These are phyloP conservation scores for Pseudoscleropodium purum DNA, from an alignment of 225 moss, liverwort and hornwort genomes.

Conservation along the genomic window DNA sequence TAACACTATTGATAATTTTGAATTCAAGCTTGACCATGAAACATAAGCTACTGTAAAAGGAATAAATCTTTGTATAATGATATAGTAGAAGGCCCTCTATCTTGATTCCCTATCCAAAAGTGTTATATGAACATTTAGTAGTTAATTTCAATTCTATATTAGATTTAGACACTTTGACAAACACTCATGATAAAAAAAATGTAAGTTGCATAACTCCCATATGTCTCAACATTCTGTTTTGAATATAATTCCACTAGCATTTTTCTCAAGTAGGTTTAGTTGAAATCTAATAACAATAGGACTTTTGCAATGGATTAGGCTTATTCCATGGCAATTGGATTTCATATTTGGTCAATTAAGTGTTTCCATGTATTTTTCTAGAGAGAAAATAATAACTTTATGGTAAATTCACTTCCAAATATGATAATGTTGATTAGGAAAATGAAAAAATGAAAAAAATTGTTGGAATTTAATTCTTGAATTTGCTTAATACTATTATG, in stretches of 20 bases:
- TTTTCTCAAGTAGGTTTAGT: background rate
- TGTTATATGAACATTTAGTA: background rate
- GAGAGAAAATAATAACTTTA: too few relatives aligned
- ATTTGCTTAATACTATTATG: too few relatives aligned
- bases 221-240: background rate
- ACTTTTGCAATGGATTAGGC: background rate
- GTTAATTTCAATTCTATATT: background rate
- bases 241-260: too few relatives aligned
- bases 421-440: fast-evolving
- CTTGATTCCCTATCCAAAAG: background rate
- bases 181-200: fast-evolving
- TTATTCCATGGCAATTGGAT: background rate
- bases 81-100: background rate
- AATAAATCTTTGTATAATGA: background rate
- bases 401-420: fast-evolving
- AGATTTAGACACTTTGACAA: background rate
- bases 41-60: background rate
- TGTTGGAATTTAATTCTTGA: background rate
- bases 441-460: too few relatives aligned
- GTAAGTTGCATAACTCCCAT: background rate
- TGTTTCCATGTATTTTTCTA: background rate
- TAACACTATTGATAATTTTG: background rate
- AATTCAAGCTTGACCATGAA: background rate
- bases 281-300: background rate
- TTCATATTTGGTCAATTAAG: too few relatives aligned